Base-by-base conservation (phyloP, 805 yeast genomes). In the Wilhelminamyces savonicus region DNA sequence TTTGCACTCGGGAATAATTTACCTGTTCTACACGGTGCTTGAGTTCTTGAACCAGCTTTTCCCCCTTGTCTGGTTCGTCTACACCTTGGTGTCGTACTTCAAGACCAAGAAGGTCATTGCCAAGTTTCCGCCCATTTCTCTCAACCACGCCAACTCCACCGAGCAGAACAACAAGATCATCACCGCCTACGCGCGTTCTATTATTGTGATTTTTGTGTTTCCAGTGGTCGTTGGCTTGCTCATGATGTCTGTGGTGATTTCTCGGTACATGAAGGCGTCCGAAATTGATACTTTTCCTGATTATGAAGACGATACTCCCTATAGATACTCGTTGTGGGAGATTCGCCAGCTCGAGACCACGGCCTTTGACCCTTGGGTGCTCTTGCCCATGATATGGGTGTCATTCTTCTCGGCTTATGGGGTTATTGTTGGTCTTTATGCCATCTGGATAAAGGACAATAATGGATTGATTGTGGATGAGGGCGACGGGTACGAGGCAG, bases 391-490 rank as follows among this genome's bases (percentile, higher is more conserved):
- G 13, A 7, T 21, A 9, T 21, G n/a, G 8, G 16, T 8, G 21
- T 24, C 31, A n/a, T 29, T 25, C 3, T 23, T 25, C n/a, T n/a
- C n/a, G n/a, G 15, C 9, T 14, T 21, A 13, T 43, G 48, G 48
- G 28, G 30, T 18, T 22, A 29, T n/a, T 33, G 34, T 26, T 11
- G 38, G 7, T 16, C 30, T 10, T 26, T 56, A 45, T 34, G 40
- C 34, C 29, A 48, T 54, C 27, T 56, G 62, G 62, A 43, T 55
- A 23, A 53, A 41, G 27, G 50, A 48, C 22, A 55, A 54, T 34
- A 43, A 44, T 32, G 62, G 59, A 7, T 41, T 54, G 29, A 32
- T 50, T 13, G 31, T 51, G 12, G 56, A 54, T 27, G 38, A 38
- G 11, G n/a, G n/a, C n/a, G n/a, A n/a, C n/a, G n/a, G n/a, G n/a